Evolutionary conservation across 1,139 yeast species (phyloP).

Genomic region (Zhuliangozyma blackwelliae): DNA sequence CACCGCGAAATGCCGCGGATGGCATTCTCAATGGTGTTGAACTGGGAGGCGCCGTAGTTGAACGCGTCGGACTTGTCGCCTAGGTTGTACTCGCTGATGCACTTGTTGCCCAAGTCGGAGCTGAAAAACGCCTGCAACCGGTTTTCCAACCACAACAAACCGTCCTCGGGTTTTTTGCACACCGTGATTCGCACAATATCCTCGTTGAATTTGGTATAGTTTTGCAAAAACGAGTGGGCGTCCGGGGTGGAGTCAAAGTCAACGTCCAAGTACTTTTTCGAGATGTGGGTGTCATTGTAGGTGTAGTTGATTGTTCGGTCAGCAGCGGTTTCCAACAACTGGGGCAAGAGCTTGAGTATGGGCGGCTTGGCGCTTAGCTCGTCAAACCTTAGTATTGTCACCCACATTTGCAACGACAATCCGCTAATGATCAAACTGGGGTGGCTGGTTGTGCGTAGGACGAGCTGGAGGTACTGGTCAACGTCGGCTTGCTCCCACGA

Average conservation of each 20-base stretch:
- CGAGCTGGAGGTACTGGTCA: constrained; percentile 63
- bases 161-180: constrained; percentile 80
- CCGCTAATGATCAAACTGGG: constrained; percentile 90
- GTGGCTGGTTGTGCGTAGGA: constrained; percentile 76
- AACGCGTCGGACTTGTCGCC: constrained; percentile 67
- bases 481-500: constrained; percentile 54
- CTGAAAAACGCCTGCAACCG: constrained; percentile 71
- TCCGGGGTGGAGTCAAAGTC: constrained; percentile 92
- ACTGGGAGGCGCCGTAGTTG: constrained; percentile 75
- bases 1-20: constrained; percentile 93
- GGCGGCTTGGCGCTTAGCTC: constrained; percentile 55
- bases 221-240: constrained; percentile 67
- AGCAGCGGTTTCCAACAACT: constrained; percentile 71
- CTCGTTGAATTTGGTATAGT: constrained; percentile 80
- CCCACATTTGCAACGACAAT: constrained; percentile 91
- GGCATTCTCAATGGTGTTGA: constrained; percentile 83
- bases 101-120: constrained; percentile 65
- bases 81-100: constrained; percentile 53
- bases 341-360: constrained; percentile 53
- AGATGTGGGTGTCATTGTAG: constrained; percentile 59
- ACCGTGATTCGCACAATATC: constrained; percentile 86
- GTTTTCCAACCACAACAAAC: constrained; percentile 76
- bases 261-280: constrained; percentile 63
- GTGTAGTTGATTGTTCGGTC: constrained; percentile 74
- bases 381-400: constrained; percentile 78